Conservation (phyloP, 2,329 filamentous ascomycete genomes). For the Phyllosticta citriasiana region DNA sequence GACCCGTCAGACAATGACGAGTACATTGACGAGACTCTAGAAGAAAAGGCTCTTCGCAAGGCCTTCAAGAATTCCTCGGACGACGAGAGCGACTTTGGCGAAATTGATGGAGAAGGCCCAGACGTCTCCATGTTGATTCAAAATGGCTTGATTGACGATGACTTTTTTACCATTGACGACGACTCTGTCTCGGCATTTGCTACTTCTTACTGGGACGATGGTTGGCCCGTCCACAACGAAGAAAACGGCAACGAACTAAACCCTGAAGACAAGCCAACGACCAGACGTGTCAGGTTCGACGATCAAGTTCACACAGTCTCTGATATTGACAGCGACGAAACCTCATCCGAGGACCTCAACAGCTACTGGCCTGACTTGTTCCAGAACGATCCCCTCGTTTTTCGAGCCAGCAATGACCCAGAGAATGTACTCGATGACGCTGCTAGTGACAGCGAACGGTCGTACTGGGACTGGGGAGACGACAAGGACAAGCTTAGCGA, state of each 20-base stretch:
- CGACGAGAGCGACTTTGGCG: conserved; percentile 9
- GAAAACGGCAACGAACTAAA: not conserved
- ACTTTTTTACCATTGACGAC: conserved; percentile 5
- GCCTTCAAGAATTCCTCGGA: conserved; percentile 10
- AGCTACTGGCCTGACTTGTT: conserved; percentile 71
- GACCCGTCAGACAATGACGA: conserved; percentile 58
- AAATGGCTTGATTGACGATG: conserved; percentile 16
- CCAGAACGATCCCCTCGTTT: conserved; percentile 60
- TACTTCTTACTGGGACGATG: not conserved
- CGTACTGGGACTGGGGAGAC: conserved; percentile 54
- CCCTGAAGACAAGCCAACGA: conserved; percentile 17
- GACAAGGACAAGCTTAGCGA: conserved; percentile 31
- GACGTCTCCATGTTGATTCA: conserved; percentile 19
- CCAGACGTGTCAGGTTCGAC: conserved; percentile 63
- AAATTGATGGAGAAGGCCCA: not conserved
- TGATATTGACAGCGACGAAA: conserved; percentile 37
- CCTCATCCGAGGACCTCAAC: conserved; percentile 46
- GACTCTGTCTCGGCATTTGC: not conserved
- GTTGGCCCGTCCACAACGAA: not conserved
- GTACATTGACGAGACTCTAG: conserved; percentile 68
- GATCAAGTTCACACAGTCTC: conserved; percentile 51
- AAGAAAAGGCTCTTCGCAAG: conserved; percentile 62
- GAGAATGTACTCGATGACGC: conserved; percentile 36
- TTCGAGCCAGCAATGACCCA: conserved; percentile 64
- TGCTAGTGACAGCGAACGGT: conserved; percentile 31